Conservation (phyloP, 225 moss, liverwort and hornwort genomes). For the Marchantia polymorpha region DNA sequence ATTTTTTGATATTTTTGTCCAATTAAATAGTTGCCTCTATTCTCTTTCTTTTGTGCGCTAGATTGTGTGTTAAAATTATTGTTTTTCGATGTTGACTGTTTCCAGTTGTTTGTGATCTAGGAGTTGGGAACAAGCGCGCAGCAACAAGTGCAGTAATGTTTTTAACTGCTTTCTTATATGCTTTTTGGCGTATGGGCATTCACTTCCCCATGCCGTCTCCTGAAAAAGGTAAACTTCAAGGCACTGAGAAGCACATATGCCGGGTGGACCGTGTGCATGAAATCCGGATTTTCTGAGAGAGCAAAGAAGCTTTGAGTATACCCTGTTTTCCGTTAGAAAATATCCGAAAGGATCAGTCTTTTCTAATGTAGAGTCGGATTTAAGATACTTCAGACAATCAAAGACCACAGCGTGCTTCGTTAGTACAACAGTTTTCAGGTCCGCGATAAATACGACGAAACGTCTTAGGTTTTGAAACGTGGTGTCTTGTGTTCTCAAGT, state of each 20-base stretch:
- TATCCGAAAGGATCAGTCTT: too few relatives aligned
- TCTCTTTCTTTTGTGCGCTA: background rate
- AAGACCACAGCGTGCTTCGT: too few relatives aligned
- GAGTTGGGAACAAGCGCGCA: conserved; percentile 50
- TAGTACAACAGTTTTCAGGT: too few relatives aligned
- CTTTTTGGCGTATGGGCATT: conserved; percentile 72
- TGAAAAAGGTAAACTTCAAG: conserved; percentile 48
- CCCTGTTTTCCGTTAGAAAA: too few relatives aligned
- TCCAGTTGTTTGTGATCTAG: conserved; percentile 31
- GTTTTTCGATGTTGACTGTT: background rate
- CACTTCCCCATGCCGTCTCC: conserved; percentile 70
- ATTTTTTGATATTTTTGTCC: background rate
- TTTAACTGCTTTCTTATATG: conserved; percentile 55
- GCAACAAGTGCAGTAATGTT: conserved; percentile 50
- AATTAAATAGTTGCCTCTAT: background rate
- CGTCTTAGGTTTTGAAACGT: background rate
- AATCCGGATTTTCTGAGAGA: too few relatives aligned
- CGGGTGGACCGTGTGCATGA: too few relatives aligned
- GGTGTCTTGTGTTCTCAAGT: background rate
- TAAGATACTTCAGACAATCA: too few relatives aligned
- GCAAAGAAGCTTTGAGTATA: too few relatives aligned
- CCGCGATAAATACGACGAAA: too few relatives aligned
- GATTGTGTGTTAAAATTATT: too few relatives aligned
- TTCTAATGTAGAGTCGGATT: too few relatives aligned
- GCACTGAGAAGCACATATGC: too few relatives aligned